Evolutionary conservation across 2,329 filamentous ascomycete species (phyloP).

Genomic region (Lecanoromycetidae sp.): DNA sequence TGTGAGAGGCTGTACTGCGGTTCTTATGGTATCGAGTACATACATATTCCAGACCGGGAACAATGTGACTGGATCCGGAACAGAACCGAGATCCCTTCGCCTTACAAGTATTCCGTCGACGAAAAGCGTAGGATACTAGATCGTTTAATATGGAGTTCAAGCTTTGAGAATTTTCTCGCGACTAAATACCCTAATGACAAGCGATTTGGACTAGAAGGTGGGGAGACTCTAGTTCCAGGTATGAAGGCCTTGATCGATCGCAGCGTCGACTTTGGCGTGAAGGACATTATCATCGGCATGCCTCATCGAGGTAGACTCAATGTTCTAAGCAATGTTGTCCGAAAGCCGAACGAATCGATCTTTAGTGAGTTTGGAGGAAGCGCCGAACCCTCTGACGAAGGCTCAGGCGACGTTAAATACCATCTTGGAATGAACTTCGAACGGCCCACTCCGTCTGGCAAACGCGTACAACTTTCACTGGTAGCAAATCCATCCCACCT

Average conservation of each 20-base stretch:
- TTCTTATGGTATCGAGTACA: slow-evolving; percentile 96
- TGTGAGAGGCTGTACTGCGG: slow-evolving; percentile 96
- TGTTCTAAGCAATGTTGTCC: slow-evolving; percentile 93
- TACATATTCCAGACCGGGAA: slow-evolving; percentile 93
- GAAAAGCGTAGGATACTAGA: slow-evolving; percentile 97
- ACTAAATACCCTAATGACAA: slow-evolving; percentile 99
- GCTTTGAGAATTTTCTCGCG: slow-evolving; percentile 87
- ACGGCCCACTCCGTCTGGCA: slow-evolving; percentile 91
- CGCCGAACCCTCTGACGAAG: slow-evolving; percentile 78
- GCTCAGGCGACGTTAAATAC: slow-evolving; percentile 98
- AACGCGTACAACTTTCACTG: slow-evolving; percentile 96
- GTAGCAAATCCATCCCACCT: slow-evolving; percentile 97
- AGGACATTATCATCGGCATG: slow-evolving; percentile 99
- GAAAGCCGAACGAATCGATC: slow-evolving; percentile 98
- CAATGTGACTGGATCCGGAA: slow-evolving; percentile 98
- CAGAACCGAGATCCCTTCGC: slow-evolving; percentile 81
- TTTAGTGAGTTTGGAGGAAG: slow-evolving; percentile 96
- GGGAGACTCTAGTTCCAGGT: slow-evolving; percentile 89
- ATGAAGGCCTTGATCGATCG: slow-evolving; percentile 99
- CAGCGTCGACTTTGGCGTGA: slow-evolving; percentile 95
- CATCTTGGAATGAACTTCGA: slow-evolving; percentile 99
- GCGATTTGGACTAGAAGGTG: slow-evolving; percentile 95
- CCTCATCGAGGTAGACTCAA: slow-evolving; percentile 97
- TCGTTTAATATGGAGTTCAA: slow-evolving; percentile 95
- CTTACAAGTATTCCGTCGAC: slow-evolving; percentile 95